A percentile compares a stretch with the other conserved stretches of the same genome.
phyloP scores from a whole-genome alignment of 2,329 filamentous ascomycete species.

The Pseudogymnoascus sp. region DNA sequence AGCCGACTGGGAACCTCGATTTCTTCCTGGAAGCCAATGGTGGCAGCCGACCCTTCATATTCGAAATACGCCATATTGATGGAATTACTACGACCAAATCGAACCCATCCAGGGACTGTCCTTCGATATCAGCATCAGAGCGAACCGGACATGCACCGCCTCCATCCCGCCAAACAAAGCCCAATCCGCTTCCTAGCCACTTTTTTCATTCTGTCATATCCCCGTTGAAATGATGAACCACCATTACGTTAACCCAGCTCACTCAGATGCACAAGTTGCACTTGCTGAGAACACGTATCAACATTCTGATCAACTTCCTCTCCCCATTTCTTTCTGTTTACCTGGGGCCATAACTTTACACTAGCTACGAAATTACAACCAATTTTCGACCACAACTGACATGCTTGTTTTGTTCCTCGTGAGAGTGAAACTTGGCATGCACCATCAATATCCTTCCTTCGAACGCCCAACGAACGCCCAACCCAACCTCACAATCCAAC shows the following conservation, averaged over 20 bases:
- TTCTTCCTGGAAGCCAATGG: background rate
- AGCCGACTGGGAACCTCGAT: background rate
- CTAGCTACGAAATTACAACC: background rate
- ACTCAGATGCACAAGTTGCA: slow-evolving; percentile 8
- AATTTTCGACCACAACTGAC: background rate
- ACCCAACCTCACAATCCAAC: background rate
- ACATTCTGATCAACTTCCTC: slow-evolving; percentile 6
- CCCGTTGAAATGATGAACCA: slow-evolving; percentile 8
- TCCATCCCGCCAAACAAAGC: background rate
- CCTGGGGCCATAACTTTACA: background rate
- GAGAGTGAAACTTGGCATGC: background rate
- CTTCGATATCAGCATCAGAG: background rate
- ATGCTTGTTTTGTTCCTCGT: background rate
- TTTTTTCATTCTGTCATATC: slow-evolving; percentile 1
- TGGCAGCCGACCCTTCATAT: background rate
- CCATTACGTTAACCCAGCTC: slow-evolving; percentile 10
- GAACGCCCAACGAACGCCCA: background rate
- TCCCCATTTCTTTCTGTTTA: background rate
- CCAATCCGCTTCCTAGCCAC: background rate
- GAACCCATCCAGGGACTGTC: background rate
- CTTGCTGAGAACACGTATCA: slow-evolving; percentile 9
- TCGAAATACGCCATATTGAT: background rate
- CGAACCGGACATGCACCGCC: background rate
- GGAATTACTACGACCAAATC: background rate
- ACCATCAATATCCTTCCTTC: background rate